Evolutionary conservation across 768 basidiomycete species (phyloP), one percentile per base, ranked within the genome.

Genomic region (Galerina marginata): DNA sequence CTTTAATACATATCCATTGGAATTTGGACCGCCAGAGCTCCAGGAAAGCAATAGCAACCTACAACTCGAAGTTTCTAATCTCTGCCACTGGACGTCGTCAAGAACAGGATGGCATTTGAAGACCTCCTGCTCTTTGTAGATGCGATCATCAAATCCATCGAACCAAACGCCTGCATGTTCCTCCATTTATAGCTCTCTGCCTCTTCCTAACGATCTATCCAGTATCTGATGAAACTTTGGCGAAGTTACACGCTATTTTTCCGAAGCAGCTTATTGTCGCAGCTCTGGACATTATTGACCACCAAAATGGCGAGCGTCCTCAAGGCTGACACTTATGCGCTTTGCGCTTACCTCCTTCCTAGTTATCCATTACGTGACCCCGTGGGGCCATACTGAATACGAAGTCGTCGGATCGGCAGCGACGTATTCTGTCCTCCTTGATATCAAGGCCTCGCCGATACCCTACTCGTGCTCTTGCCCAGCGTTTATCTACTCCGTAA

Each of bases 231-330:
- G 84, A 87, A 48, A 72, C 77, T 7, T 64, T 91, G n/a, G 77
- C 81, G 57, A 81, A 79, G 59, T 79, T 93, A 9, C 78, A 81
- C 25, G 72, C 79, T 42, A 69, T 92, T 54, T 81, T 92, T 64
- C 83, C 91, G 1, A 87, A 90, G 58, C 80, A 76, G 16, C 77
- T 88, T 12, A 72, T 93, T 16, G 67, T 91, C 2, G 88, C 89
- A 16, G 90, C 92, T 5, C 73, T 94, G 25, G 90, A 94, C 68
- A 75, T 93, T n/a, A 78, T 93, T 45, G 92, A 94, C 72, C 80
- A 84, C 33, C 82, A 83, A 58, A 83, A 83, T 64, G 89, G 92
- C 91, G 64, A 33, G 80, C 29, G 7, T 64, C 2, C 9, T 7
- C 9, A 6, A 33, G 2, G 44, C 38, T 40, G 25, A 9, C 14